Evolutionary conservation across 176 grass and related monocot genomes (phyloP).

Genomic region (Bromus sterilis): DNA sequence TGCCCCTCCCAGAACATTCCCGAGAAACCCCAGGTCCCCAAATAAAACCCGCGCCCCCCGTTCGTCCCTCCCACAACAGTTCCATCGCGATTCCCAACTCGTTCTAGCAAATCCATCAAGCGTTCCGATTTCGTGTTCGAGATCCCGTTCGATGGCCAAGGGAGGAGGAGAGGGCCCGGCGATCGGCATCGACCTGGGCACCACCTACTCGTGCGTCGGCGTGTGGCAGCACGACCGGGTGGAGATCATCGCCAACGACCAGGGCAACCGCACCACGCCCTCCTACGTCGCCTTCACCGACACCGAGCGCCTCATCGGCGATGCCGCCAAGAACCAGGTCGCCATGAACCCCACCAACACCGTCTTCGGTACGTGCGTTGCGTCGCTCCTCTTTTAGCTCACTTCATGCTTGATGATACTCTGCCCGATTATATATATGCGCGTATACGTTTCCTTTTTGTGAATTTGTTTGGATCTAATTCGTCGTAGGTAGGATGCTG

Average conservation of each 20-base stretch:
- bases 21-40: background rate
- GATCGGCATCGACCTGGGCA: conserved; percentile 93
- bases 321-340: conserved; percentile 32
- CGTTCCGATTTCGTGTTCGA: background rate
- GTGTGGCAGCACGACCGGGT: conserved; percentile 98
- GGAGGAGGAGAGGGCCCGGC: conserved; percentile 66
- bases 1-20: conserved; percentile 40
- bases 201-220: conserved; percentile 93
- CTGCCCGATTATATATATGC: background rate
- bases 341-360: no score
- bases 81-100: background rate
- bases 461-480: background rate
- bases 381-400: background rate
- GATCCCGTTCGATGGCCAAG: conserved; percentile 37
- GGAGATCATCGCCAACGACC: conserved; percentile 97
- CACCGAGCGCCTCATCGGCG: conserved; percentile 58
- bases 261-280: conserved; percentile 88
- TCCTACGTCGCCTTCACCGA: conserved; percentile 93
- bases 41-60: conserved; percentile 23
- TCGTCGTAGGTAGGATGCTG: no score
- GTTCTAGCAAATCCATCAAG: background rate
- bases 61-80: background rate
- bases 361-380: background rate
- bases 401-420: background rate
- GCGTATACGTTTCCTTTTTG: no score